Percentiles rank a stretch among this genome's conserved stretches.
Evolutionary conservation across 179 eudicot genomes (phyloP).

Genomic region (Patellifolia procumbens): DNA sequence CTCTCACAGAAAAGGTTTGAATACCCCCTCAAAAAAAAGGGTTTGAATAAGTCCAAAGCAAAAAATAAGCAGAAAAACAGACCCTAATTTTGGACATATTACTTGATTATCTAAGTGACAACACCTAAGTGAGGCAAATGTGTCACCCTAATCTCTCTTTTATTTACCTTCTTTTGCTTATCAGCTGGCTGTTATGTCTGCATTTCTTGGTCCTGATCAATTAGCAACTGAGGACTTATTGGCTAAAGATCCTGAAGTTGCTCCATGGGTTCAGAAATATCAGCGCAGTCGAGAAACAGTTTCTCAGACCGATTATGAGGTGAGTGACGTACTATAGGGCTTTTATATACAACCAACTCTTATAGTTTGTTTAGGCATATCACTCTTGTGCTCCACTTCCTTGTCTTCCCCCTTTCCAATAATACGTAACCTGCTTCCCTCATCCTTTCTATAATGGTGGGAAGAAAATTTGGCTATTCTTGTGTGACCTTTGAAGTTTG

Average conservation of each 20-base stretch:
- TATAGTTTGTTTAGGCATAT: not conserved
- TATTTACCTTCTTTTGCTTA: constrained; percentile 9
- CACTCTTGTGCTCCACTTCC: not conserved
- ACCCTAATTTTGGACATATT: not conserved
- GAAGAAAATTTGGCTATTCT: no score
- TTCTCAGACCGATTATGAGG: constrained; percentile 93
- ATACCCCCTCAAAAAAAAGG: no score
- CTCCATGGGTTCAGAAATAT: constrained; percentile 92
- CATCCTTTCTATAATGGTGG: no score
- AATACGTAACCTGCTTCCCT: no score
- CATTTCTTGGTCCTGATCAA: constrained; percentile 95
- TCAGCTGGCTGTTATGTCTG: constrained; percentile 96
- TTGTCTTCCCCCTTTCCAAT: not conserved
- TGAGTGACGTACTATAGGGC: constrained; percentile 12
- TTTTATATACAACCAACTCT: not conserved
- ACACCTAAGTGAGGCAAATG: not conserved
- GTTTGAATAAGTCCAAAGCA: no score
- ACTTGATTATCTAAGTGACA: not conserved
- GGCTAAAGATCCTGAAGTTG: constrained; percentile 78
- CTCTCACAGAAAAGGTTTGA: no score
- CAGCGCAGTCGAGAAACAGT: constrained; percentile 97
- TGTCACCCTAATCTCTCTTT: not conserved
- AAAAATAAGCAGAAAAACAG: no score
- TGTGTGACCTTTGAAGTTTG: not conserved
- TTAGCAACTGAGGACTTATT: constrained; percentile 63